Conservation (phyloP, 192 early-diverging fungal genomes). For the Coemansia sp. region DNA sequence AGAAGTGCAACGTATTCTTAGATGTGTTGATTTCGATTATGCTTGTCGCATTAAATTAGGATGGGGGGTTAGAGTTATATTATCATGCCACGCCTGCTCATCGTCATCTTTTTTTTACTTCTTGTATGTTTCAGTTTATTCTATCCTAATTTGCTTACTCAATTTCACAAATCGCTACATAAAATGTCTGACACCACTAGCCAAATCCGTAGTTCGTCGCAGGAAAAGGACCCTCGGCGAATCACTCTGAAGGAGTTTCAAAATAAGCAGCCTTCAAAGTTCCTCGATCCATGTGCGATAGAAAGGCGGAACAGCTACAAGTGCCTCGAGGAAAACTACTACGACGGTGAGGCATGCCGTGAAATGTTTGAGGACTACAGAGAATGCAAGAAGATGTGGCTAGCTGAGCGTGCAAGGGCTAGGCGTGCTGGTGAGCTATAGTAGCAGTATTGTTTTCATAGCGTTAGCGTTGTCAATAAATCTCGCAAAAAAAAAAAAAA, state of each 20-base stretch:
- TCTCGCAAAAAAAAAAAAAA: neutral
- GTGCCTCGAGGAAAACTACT: conserved; percentile 53
- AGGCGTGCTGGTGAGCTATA: conserved; percentile 16
- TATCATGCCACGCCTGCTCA: neutral
- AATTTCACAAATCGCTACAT: neutral
- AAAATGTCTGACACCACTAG: conserved; percentile 31
- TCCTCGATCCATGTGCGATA: conserved; percentile 53
- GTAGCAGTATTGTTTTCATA: neutral
- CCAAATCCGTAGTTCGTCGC: conserved; percentile 33
- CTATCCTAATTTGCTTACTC: neutral
- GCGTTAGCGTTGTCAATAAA: neutral
- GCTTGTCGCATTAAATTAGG: neutral
- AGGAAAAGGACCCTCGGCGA: conserved; percentile 30
- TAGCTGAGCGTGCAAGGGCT: conserved; percentile 40
- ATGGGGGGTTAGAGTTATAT: neutral
- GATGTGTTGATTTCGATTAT: neutral
- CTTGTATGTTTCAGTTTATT: neutral
- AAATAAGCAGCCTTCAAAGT: conserved; percentile 49
- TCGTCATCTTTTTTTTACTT: neutral
- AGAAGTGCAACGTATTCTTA: neutral
- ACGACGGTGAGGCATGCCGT: conserved; percentile 40
- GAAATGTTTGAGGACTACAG: conserved; percentile 46
- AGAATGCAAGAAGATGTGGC: conserved; percentile 55
- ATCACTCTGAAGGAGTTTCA: conserved; percentile 48
- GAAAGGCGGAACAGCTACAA: conserved; percentile 52